Conservation (phyloP, 2,329 filamentous ascomycete species). For the Spiromastix sp. region DNA sequence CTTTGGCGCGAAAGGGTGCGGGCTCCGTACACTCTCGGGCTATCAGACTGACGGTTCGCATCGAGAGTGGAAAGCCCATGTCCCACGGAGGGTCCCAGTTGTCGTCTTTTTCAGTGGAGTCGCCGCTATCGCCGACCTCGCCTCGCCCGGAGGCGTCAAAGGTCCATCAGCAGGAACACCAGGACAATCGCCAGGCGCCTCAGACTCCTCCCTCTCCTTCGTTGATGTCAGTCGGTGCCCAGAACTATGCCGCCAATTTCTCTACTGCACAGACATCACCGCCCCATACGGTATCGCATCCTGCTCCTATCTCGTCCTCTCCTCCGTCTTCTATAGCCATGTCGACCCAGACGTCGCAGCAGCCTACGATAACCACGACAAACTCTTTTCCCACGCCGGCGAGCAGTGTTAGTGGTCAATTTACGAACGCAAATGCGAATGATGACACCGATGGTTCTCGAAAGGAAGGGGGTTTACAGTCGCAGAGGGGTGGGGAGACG, state of each 20-base stretch:
- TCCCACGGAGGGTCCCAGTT: constrained; percentile 23
- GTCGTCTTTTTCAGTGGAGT: constrained; percentile 24
- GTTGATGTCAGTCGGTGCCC: constrained; percentile 41
- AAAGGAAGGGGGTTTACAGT: constrained; percentile 20
- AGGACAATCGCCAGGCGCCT: constrained; percentile 9
- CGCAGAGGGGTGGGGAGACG: constrained; percentile 12
- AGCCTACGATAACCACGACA: constrained; percentile 27
- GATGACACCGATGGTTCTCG: constrained; percentile 25
- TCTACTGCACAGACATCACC: constrained; percentile 35
- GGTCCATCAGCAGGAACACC: constrained; percentile 13
- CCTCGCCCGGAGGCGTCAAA: constrained; percentile 30
- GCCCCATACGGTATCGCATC: constrained; percentile 32
- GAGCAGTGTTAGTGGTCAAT: constrained; percentile 32
- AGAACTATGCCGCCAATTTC: constrained; percentile 38
- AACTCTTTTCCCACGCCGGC: constrained; percentile 37
- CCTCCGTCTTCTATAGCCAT: constrained; percentile 32
- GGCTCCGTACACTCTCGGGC: neutral
- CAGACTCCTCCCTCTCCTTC: constrained; percentile 28
- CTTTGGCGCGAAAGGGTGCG: neutral
- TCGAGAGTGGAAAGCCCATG: constrained; percentile 19
- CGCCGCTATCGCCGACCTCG: constrained; percentile 34
- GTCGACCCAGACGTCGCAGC: constrained; percentile 33
- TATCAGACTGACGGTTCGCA: neutral
- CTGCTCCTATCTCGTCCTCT: constrained; percentile 30
- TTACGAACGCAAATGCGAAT: constrained; percentile 18